phyloP scores from a whole-genome alignment of 2,329 filamentous ascomycete species.

The Neofusicoccum sp. region DNA sequence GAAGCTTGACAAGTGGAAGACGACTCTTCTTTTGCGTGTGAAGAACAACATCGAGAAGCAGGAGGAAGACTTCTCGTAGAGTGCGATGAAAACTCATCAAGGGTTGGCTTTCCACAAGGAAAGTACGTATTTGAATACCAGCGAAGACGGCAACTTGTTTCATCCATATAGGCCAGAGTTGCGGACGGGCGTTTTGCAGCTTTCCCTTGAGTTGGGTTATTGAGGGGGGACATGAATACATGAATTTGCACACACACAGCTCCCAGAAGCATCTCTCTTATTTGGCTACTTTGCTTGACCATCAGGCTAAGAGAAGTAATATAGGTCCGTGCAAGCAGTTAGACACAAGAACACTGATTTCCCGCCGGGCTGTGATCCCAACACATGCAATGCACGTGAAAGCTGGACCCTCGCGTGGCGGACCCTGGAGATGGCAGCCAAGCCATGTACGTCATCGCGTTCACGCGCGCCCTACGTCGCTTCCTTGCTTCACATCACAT shows the following conservation, averaged over 20 bases:
- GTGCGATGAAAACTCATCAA: not conserved
- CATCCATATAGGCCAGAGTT: not conserved
- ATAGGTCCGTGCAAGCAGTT: too few relatives aligned
- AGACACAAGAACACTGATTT: too few relatives aligned
- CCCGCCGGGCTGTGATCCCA: too few relatives aligned
- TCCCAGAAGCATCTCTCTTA: too few relatives aligned
- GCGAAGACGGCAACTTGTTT: constrained; percentile 1
- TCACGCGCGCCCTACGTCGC: not conserved
- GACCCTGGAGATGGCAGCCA: constrained; percentile 12
- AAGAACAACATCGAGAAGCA: constrained; percentile 78
- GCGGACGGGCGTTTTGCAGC: not conserved
- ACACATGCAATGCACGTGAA: not conserved
- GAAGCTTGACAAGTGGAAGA: constrained; percentile 98
- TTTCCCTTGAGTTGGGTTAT: not conserved
- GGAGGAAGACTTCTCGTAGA: constrained; percentile 66
- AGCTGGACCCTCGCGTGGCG: not conserved
- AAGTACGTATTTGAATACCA: constrained; percentile 6
- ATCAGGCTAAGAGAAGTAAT: too few relatives aligned
- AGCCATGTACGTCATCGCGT: constrained; percentile 17
- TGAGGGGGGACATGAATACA: constrained; percentile 2
- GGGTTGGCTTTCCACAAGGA: not conserved
- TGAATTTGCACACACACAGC: constrained; percentile 2
- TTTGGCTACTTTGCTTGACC: too few relatives aligned
- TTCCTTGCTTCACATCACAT: constrained; percentile 15
- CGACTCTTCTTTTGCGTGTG: constrained; percentile 73